These are phyloP conservation scores for Rhizoclosmatium globosum DNA, from an alignment of 192 early-diverging fungal genomes.

Conservation along the genomic window DNA sequence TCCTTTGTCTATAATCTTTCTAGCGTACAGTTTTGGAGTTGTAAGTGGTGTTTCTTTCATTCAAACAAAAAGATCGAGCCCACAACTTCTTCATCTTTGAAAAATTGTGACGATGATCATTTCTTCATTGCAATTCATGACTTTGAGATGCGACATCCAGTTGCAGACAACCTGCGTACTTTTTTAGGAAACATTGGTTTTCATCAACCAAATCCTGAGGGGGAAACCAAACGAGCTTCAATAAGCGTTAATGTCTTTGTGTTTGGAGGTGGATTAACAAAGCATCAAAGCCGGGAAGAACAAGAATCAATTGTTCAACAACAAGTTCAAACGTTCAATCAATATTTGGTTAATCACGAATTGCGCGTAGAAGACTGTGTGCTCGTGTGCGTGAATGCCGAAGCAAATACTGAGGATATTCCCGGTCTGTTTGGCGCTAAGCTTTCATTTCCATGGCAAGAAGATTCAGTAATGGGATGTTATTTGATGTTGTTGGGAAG, in stretches of 20 bases:
- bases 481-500: slow-evolving; percentile 17
- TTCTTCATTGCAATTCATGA: slow-evolving; percentile 8
- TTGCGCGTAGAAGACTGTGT: slow-evolving; percentile 20
- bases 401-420: background rate
- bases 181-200: slow-evolving; percentile 1
- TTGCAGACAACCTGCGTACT: slow-evolving; percentile 5
- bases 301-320: background rate
- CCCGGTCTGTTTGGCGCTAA: slow-evolving; percentile 13
- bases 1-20: background rate
- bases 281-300: background rate
- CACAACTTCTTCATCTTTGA: no score
- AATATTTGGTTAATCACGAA: background rate
- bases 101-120: no score
- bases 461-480: background rate
- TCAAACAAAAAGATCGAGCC: background rate
- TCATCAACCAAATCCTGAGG: background rate
- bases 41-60: background rate
- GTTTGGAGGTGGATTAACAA: slow-evolving; percentile 10
- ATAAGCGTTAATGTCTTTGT: slow-evolving; percentile 20
- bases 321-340: slow-evolving; percentile 7
- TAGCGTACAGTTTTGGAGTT: slow-evolving; percentile 6
- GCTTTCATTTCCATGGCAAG: background rate
- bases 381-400: background rate
- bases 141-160: background rate
- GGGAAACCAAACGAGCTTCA: background rate